Evolutionary conservation across 2,329 filamentous ascomycete species (phyloP).

Genomic region (Aotearoamyces nothofagi): DNA sequence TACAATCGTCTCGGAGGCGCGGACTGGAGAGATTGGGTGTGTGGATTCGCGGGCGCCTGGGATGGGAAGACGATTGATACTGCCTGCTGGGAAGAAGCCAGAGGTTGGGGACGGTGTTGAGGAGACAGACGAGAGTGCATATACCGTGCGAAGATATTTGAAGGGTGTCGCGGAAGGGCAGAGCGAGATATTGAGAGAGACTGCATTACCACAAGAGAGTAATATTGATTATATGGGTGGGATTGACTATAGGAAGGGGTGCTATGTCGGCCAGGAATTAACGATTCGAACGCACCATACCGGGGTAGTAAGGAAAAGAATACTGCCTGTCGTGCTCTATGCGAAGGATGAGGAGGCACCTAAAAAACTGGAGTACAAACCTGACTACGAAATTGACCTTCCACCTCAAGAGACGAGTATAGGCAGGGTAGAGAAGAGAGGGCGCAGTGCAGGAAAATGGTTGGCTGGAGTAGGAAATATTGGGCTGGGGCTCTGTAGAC

Average conservation of each 20-base stretch:
- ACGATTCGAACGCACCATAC: constrained; percentile 92
- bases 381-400: constrained; percentile 22
- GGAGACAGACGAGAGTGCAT: constrained; percentile 38
- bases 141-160: constrained; percentile 64
- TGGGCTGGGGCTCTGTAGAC: constrained; percentile 70
- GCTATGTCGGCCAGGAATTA: constrained; percentile 92
- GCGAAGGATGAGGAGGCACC: constrained; percentile 25
- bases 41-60: constrained; percentile 37
- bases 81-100: constrained; percentile 21
- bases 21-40: constrained; percentile 14
- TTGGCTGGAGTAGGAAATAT: constrained; percentile 69
- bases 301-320: constrained; percentile 80
- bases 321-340: constrained; percentile 70
- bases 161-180: constrained; percentile 77
- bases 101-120: constrained; percentile 19
- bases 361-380: constrained; percentile 30
- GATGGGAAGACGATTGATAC: constrained; percentile 35
- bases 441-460: constrained; percentile 69
- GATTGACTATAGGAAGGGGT: constrained; percentile 90
- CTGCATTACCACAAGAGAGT: constrained; percentile 69
- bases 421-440: constrained; percentile 34
- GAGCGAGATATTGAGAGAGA: constrained; percentile 54
- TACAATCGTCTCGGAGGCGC: not conserved
- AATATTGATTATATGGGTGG: constrained; percentile 79
- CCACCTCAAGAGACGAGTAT: constrained; percentile 31